Evolutionary conservation across 2,329 filamentous ascomycete species (phyloP), one percentile per base, ranked within the genome.

Genomic region (Pleoardoris graminearum): DNA sequence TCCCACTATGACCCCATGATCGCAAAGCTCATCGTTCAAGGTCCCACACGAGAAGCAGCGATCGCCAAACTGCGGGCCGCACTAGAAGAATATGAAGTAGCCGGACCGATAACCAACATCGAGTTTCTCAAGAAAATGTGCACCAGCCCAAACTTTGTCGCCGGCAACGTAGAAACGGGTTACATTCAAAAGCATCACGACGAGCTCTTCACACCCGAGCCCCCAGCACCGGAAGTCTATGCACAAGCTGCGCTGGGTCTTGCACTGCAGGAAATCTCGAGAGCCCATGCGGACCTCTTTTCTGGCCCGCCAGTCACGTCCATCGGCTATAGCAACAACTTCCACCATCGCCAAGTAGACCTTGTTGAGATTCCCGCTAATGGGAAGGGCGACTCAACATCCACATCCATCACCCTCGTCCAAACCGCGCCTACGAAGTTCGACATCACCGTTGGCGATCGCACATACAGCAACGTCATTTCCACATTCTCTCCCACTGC

Each of bases 1-100:
- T 90, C 93, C 53, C 90, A 94, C 49, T 99, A 99, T 73, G 94
- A 99, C 64, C 94, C 94, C 23, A 99, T 99, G 94, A 96, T 99
- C 61, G 90, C 94, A 38, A 99, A 99, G 76, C 83, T 99, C 47
- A 99, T 99, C 63, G 91, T 97, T 5, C 85, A 90, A 52, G 94
- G 90, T 0, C 82, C 85, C 14, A 88, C 88, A 51, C 83, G 94
- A 54, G 83, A 88, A 69, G 87, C 89, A 22, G 90, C 92, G 3
- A 87, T 99, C 44, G 86, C 89, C 53, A 95, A 90, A 72, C 80
- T 99, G 53, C 85, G 86, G 32, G 79, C 86, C 3, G 92, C 94
- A 0, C 78, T 99, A 10, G 87, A 90, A 59, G 83, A 90, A 42
- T 99, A 97, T 69, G 91, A 99, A 74, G 86, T 99, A 10, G 94